Base-by-base conservation (phyloP, 208 protist species). In the Blastocrithidia nonstop region DNA sequence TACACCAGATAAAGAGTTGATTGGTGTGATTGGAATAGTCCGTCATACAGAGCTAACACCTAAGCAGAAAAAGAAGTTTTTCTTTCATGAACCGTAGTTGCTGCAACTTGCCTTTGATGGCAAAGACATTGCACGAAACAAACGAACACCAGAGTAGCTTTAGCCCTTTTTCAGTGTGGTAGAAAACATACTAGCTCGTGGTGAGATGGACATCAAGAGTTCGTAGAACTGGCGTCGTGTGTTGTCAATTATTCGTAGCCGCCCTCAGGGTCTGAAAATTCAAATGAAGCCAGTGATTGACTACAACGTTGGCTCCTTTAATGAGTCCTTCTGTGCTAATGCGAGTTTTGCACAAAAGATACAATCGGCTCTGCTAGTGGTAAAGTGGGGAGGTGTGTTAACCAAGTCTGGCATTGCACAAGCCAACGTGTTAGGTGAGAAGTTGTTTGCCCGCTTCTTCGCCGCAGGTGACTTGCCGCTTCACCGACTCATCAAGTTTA, bases 351-450 rank as follows among this genome's bases (percentile, higher is more conserved):
- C n/a, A 13, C 23, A 11, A 11, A 15, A 21, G 5, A 26, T 23
- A 20, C 33, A 45, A 15, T 49, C 53, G 2, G 66, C 57, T n/a
- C 31, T 68, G 38, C 43, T 73, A 1, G 60, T 79, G 40, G 61
- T 73, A 28, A 79, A 79, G 55, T 79, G 70, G 70, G 70, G 70
- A 13, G 70, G 70, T 7, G 55, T 64, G 21, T 54, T 72, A 37
- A 79, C 70, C 23, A 39, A 48, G 25, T 49, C 61, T 15, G 70
- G 70, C 36, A 59, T 68, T 47, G 39, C 47, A 9, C 70, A 73
- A 42, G 65, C 70, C 4, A 55, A 59, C 26, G 45, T 64, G 25
- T 61, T 73, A 36, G 70, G 70, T 4, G 63, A 76, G 38, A 61
- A 59, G 21, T 38, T 76, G 6, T 70, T 76, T 24, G 62, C 68